Evolutionary conservation across 805 yeast genomes (phyloP).

Genomic region (Candida odintsovae): DNA sequence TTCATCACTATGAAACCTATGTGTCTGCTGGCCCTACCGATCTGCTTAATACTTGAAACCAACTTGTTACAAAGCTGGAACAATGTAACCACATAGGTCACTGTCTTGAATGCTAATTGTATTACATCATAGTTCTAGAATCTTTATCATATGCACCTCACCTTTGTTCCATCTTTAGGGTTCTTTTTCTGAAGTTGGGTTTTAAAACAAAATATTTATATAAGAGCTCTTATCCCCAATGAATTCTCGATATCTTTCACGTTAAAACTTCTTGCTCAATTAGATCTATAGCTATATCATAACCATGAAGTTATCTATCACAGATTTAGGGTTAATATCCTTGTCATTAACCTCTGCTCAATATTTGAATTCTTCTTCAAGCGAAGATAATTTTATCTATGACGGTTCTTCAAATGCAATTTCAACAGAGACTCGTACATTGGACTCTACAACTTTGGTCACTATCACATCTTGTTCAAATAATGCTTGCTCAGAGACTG

Average conservation of each 20-base stretch:
- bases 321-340: not conserved
- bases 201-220: not conserved
- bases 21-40: not conserved
- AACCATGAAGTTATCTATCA: not conserved
- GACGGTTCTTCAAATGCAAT: not conserved
- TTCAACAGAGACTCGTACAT: not conserved
- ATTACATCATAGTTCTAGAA: too few relatives aligned
- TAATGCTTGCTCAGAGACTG: not conserved
- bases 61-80: not conserved
- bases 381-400: conserved; percentile 9
- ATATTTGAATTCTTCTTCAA: conserved; percentile 4
- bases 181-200: not conserved
- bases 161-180: not conserved
- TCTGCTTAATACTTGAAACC: not conserved
- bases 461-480: conserved; percentile 18
- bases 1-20: not conserved
- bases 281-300: too few relatives aligned
- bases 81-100: not conserved
- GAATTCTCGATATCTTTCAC: too few relatives aligned
- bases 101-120: too few relatives aligned
- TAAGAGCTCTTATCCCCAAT: not conserved
- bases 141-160: not conserved
- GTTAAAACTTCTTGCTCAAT: too few relatives aligned
- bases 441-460: conserved; percentile 12
- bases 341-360: conserved; percentile 1